These are phyloP conservation scores for Mycena amicta DNA, from an alignment of 768 basidiomycete genomes.

Conservation along the genomic window DNA sequence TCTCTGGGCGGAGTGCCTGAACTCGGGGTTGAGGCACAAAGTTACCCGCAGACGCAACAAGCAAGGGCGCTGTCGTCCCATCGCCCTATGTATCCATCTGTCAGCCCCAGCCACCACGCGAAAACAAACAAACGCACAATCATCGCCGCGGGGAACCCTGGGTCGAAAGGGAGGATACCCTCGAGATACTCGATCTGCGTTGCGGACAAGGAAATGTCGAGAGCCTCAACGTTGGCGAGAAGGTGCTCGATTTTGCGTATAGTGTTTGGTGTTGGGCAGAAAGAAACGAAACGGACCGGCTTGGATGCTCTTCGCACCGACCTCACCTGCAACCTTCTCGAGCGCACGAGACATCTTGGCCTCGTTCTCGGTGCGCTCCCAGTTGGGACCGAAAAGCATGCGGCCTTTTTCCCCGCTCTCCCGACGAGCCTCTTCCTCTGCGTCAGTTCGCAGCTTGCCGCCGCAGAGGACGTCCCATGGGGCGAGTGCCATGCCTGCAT, in stretches of 20 bases:
- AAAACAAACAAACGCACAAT: background rate
- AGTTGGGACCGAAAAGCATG: slow-evolving; percentile 33
- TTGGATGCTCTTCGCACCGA: slow-evolving; percentile 38
- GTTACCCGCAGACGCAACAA: background rate
- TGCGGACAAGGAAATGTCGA: slow-evolving; percentile 36
- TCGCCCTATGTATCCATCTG: no score
- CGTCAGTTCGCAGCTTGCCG: slow-evolving; percentile 32
- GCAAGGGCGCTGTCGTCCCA: no score
- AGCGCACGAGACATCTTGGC: slow-evolving; percentile 35
- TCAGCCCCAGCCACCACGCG: no score
- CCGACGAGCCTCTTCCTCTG: slow-evolving; percentile 32
- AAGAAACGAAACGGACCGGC: slow-evolving; percentile 36
- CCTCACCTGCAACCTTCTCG: slow-evolving; percentile 42
- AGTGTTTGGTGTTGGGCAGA: slow-evolving; percentile 42
- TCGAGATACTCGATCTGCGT: slow-evolving; percentile 42
- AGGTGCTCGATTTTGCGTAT: slow-evolving; percentile 45
- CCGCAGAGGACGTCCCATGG: slow-evolving; percentile 39
- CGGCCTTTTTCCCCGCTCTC: slow-evolving; percentile 36
- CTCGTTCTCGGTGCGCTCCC: slow-evolving; percentile 28
- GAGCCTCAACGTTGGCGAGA: slow-evolving; percentile 40
- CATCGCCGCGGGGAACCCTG: slow-evolving; percentile 34
- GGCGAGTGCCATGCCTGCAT: slow-evolving; percentile 34
- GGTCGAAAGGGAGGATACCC: slow-evolving; percentile 34
- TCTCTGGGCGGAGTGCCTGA: background rate
- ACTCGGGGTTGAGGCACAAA: background rate